Conservation (phyloP, 2,329 filamentous ascomycete species). For the Pleomassaria siparia region DNA sequence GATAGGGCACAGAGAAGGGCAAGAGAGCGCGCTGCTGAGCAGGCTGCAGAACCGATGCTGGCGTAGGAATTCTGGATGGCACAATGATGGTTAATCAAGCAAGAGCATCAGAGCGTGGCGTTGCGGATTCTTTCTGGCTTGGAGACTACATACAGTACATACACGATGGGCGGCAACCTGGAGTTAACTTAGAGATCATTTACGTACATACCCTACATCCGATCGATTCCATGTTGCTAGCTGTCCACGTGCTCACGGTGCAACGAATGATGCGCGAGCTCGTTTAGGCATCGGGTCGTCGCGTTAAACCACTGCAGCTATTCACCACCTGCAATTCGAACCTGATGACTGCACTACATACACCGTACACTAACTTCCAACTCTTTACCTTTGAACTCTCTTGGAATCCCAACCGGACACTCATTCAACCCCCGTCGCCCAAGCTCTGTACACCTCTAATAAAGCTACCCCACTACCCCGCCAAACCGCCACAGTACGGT, state of each 20-base stretch:
- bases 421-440: neutral
- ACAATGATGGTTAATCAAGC: conserved; percentile 4
- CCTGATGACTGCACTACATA: neutral
- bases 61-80: conserved; percentile 24
- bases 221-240: neutral
- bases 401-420: neutral
- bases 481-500: conserved; percentile 4
- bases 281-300: conserved; percentile 3
- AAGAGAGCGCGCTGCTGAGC: conserved; percentile 33
- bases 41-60: conserved; percentile 40
- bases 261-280: conserved; percentile 10
- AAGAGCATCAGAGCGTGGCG: conserved; percentile 42
- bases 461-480: conserved; percentile 7
- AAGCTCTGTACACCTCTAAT: neutral
- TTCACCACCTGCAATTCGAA: neutral
- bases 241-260: conserved; percentile 22
- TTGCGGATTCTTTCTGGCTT: conserved; percentile 18
- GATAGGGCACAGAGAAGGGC: conserved; percentile 38
- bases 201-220: neutral
- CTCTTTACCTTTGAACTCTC: neutral
- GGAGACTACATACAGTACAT: neutral
- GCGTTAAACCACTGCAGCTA: neutral
- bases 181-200: conserved; percentile 1
- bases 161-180: neutral
- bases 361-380: neutral